A percentile compares a stretch with the other conserved stretches of the same genome.
These are phyloP conservation scores for Candida awuae DNA, from an alignment of 805 yeast genomes.

Conservation along the genomic window DNA sequence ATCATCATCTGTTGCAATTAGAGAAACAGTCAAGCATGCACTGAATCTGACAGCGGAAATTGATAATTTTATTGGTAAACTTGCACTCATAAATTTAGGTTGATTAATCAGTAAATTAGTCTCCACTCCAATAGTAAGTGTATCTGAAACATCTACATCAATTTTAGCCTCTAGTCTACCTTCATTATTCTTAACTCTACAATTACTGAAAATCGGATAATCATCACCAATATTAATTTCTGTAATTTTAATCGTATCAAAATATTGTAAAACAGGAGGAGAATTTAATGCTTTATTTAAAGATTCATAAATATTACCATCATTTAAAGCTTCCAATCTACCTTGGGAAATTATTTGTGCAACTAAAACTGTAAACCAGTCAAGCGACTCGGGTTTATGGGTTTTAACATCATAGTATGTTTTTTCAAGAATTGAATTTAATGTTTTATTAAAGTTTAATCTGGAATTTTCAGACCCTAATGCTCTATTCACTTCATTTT, in stretches of 20 bases:
- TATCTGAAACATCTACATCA: conserved; percentile 83
- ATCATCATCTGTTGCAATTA: conserved; percentile 35
- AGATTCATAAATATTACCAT: conserved; percentile 78
- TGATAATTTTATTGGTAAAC: conserved; percentile 73
- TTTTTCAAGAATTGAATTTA: conserved; percentile 60
- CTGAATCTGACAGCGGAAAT: conserved; percentile 88
- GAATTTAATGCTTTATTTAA: conserved; percentile 60
- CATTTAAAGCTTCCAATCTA: conserved; percentile 77
- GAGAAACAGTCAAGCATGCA: conserved; percentile 77
- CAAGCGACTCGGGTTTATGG: conserved; percentile 85
- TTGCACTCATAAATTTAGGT: conserved; percentile 79
- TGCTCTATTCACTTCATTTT: conserved; percentile 4
- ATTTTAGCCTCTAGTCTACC: conserved; percentile 73
- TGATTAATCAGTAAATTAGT: conserved; percentile 71
- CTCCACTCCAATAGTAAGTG: conserved; percentile 77
- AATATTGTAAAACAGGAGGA: conserved; percentile 61
- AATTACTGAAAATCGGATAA: conserved; percentile 90
- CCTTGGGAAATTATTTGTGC: conserved; percentile 87
- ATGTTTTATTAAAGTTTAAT: conserved; percentile 9
- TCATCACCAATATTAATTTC: conserved; percentile 93
- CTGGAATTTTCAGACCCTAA: not conserved
- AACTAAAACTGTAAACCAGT: conserved; percentile 92
- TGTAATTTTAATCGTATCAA: conserved; percentile 69
- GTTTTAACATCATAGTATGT: conserved; percentile 86
- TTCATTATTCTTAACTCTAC: conserved; percentile 56